phyloP scores from a whole-genome alignment of 345 rosid species.

The Murraya paniculata region DNA sequence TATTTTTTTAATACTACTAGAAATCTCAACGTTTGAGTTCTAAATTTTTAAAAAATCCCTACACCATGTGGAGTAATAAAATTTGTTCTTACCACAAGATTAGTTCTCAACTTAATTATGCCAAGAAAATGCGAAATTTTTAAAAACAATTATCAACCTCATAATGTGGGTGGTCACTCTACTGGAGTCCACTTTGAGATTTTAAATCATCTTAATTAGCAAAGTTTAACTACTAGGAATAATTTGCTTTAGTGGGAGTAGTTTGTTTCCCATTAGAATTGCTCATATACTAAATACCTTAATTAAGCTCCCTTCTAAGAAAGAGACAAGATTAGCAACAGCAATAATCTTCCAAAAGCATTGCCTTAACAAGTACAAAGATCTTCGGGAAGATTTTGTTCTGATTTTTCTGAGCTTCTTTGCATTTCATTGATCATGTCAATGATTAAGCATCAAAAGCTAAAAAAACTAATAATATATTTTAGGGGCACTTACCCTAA shows the following conservation, averaged over 20 bases:
- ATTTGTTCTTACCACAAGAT: background rate
- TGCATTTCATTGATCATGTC: background rate
- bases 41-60: too few relatives aligned
- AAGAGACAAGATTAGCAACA: constrained; percentile 1
- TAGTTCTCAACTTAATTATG: background rate
- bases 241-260: constrained; percentile 20
- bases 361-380: background rate
- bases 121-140: background rate
- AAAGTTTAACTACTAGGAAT: background rate
- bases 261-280: constrained; percentile 11
- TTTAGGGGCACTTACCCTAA: too few relatives aligned
- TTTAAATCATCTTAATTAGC: background rate
- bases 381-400: constrained; percentile 4
- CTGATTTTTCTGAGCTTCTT: background rate
- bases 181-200: constrained; percentile 16
- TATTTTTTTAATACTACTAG: too few relatives aligned
- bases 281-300: background rate
- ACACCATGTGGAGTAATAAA: too few relatives aligned
- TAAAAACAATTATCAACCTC: background rate
- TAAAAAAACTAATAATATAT: background rate
- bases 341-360: background rate
- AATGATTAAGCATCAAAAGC: background rate
- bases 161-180: background rate
- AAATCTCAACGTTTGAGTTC: too few relatives aligned
- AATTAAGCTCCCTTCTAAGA: background rate